phyloP scores from a whole-genome alignment of 164 flowering plant genomes.

The Chloranthus sessilifolius region DNA sequence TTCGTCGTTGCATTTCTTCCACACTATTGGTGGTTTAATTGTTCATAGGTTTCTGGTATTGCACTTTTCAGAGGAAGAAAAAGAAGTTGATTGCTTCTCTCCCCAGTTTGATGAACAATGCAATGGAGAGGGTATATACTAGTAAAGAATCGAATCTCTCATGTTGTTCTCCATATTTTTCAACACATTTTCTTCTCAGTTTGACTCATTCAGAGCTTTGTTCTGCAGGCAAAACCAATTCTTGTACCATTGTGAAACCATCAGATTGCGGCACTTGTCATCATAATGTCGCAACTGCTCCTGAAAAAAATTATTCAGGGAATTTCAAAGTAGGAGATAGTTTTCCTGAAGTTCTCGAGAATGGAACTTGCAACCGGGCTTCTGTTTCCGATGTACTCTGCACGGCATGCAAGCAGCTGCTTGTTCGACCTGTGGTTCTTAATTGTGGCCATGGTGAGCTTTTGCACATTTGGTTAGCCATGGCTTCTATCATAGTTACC shows the following conservation, averaged over 20 bases:
- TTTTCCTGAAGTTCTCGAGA: background rate
- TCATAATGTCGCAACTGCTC: background rate
- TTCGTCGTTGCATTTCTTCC: too few relatives aligned
- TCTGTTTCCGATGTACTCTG: conserved; percentile 54
- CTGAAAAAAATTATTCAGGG: conserved; percentile 10
- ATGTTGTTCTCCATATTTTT: conserved; percentile 2
- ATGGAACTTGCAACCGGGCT: conserved; percentile 17
- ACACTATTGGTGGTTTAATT: too few relatives aligned
- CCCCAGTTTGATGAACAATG: conserved; percentile 40
- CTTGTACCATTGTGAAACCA: conserved; percentile 4
- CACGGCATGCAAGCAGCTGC: conserved; percentile 53
- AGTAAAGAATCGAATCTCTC: conserved; percentile 7
- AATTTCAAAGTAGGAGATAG: conserved; percentile 14
- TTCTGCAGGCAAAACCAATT: conserved; percentile 2
- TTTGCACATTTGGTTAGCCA: too few relatives aligned
- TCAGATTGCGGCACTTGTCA: conserved; percentile 3
- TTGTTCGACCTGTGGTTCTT: conserved; percentile 65
- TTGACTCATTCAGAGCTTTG: conserved; percentile 11
- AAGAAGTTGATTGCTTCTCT: conserved; percentile 31
- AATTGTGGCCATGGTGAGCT: conserved; percentile 91
- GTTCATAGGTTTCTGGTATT: too few relatives aligned
- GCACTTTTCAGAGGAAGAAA: conserved; percentile 60
- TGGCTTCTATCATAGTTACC: too few relatives aligned
- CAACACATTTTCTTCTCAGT: conserved; percentile 1
- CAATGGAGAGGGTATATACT: conserved; percentile 11